Conservation (phyloP, 148 eudicot genomes). For the Dysphania ambrosioides region DNA sequence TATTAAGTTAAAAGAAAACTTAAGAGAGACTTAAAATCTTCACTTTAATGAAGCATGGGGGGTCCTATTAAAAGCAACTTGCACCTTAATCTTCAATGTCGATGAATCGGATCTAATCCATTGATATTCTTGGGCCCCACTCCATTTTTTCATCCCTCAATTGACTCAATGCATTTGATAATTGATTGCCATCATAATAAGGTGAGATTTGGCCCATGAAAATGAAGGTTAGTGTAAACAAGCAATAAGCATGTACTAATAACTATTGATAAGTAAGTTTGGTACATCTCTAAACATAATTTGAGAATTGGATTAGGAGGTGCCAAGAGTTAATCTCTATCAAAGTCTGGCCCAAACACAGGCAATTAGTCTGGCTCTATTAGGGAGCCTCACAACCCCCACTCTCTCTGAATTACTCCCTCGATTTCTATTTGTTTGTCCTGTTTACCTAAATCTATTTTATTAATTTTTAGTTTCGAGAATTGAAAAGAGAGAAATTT, state of each 20-base stretch:
- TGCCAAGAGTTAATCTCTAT: not conserved
- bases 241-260: not conserved
- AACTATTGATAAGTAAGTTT: not conserved
- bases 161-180: not conserved
- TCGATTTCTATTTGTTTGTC: too few species aligned
- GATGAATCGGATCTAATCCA: conserved; percentile 8
- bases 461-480: too few species aligned
- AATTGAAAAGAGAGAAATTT: too few species aligned
- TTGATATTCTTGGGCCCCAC: not conserved
- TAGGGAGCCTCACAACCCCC: too few species aligned
- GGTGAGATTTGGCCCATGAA: not conserved
- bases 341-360: not conserved
- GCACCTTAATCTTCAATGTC: conserved; percentile 8
- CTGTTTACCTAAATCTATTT: too few species aligned
- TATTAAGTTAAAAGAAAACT: not conserved
- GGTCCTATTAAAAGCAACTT: conserved; percentile 14
- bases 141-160: not conserved
- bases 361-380: not conserved
- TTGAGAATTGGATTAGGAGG: not conserved
- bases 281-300: not conserved
- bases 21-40: not conserved
- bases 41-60: conserved; percentile 3
- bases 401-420: too few species aligned
- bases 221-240: not conserved
- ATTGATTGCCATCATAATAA: not conserved